phyloP scores from a whole-genome alignment of 495 filamentous ascomycete species.

The Pyrenula aspistea region DNA sequence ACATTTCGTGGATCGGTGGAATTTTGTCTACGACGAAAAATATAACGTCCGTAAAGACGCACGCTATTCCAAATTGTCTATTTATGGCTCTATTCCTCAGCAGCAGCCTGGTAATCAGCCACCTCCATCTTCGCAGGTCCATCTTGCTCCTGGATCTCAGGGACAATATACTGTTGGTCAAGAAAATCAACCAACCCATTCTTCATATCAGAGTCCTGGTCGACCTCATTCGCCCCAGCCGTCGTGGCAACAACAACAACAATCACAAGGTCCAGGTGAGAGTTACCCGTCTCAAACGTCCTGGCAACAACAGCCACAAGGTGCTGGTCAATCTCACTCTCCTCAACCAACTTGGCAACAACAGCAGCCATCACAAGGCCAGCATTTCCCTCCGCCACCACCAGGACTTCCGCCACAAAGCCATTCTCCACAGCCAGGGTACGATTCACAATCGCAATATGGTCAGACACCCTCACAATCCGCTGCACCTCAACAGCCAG shows the following conservation, averaged over 20 bases:
- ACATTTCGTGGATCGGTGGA: slow-evolving; percentile 86
- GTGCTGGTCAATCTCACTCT: slow-evolving; percentile 33
- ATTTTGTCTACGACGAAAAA: slow-evolving; percentile 80
- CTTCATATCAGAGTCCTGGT: slow-evolving; percentile 5
- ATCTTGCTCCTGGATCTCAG: slow-evolving; percentile 2
- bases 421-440: slow-evolving; percentile 7
- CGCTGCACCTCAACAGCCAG: neutral
- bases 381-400: slow-evolving; percentile 34
- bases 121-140: slow-evolving; percentile 5
- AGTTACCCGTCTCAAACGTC: slow-evolving; percentile 2
- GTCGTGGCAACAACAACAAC: slow-evolving; percentile 5
- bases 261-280: no score
- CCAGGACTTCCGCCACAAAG: slow-evolving; percentile 22
- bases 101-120: slow-evolving; percentile 6
- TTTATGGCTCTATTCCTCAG: slow-evolving; percentile 20
- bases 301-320: slow-evolving; percentile 5
- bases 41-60: slow-evolving; percentile 54
- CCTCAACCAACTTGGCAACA: slow-evolving; percentile 12
- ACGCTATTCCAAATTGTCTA: slow-evolving; percentile 45
- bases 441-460: slow-evolving; percentile 4
- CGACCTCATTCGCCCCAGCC: slow-evolving; percentile 1
- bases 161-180: slow-evolving; percentile 3
- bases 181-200: slow-evolving; percentile 2
- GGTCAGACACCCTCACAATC: slow-evolving; percentile 2
- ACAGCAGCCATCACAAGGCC: slow-evolving; percentile 10